Evolutionary conservation across 345 rosid genomes (phyloP), one percentile per base, ranked within the genome.

Genomic region (Bruguiera gymnorhiza): DNA sequence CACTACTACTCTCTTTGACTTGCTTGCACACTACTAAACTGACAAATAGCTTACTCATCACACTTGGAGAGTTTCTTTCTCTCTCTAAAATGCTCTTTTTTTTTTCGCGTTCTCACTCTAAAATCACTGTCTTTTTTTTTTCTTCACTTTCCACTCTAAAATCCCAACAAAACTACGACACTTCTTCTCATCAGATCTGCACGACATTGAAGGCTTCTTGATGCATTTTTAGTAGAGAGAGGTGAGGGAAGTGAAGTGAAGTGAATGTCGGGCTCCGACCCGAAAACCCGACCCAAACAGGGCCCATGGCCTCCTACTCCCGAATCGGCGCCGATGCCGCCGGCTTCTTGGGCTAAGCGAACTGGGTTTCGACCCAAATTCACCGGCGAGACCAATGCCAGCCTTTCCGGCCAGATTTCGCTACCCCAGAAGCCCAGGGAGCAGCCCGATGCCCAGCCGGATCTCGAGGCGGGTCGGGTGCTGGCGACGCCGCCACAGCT

Each of bases 341-440:
- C 93, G 3, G 82, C 99, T 69, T 79, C 99, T 0, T 95, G 99
- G 99, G 99, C 99, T 9, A 89, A 91, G 73, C 77, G 86, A 69
- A 95, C 97, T 48, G 97, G 97, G 8, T 94, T 91, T 67, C 91
- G 87, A 4, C 97, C 98, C 50, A 91, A 88, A 73, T 88, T 89
- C 88, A 89, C 98, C 65, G 97, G 98, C 30, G 97, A 91, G 83
- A 64, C 90, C 74, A 91, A 81, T 84, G 95, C 92, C 60, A 67
- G 86, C 32, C 86, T 85, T 62, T 89, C 96, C 67, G 93, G 92
- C n/a, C 95, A 88, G 75, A 76, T 88, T 59, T 48, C 90, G 4
- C 78, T 79, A 31, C 78, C 95, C 8, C 76, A 81, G 16, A 81
- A 76, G 76, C 80, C 86, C n/a, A 83, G 69, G 59, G 89, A 84